Evolutionary conservation across 1,139 yeast genomes (phyloP).

Genomic region (Zygosaccharomyces pseudobailii): DNA sequence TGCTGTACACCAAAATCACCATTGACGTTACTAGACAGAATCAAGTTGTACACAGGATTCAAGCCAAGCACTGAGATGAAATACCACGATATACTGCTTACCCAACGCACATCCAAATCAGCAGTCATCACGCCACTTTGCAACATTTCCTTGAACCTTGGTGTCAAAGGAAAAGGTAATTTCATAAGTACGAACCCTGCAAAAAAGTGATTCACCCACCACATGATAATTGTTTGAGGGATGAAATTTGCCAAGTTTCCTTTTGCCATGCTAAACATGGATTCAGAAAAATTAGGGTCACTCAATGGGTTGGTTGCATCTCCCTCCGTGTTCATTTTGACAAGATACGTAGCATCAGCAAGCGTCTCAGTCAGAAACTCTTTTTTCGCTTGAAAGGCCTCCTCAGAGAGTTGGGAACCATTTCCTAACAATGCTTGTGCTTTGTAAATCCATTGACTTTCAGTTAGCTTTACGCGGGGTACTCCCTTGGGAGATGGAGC

Average conservation of each 20-base stretch:
- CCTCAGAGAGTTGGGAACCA: slow-evolving; percentile 43
- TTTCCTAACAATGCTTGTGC: slow-evolving; percentile 52
- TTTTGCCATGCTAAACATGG: slow-evolving; percentile 75
- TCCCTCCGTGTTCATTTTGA: slow-evolving; percentile 43
- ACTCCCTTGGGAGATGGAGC: slow-evolving; percentile 55
- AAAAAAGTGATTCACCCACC: slow-evolving; percentile 92
- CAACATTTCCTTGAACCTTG: slow-evolving; percentile 84
- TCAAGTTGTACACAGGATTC: slow-evolving; percentile 68
- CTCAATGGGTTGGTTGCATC: slow-evolving; percentile 57
- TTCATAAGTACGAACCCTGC: slow-evolving; percentile 86
- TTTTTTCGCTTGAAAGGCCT: slow-evolving; percentile 33
- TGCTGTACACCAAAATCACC: slow-evolving; percentile 42
- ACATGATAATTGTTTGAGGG: slow-evolving; percentile 92
- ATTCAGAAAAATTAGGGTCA: slow-evolving; percentile 69
- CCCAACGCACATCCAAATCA: slow-evolving; percentile 87
- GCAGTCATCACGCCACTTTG: slow-evolving; percentile 84
- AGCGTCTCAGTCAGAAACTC: slow-evolving; percentile 23
- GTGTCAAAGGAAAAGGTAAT: slow-evolving; percentile 77
- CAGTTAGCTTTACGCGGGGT: slow-evolving; percentile 51
- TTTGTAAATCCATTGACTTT: slow-evolving; percentile 52
- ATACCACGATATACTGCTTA: slow-evolving; percentile 97
- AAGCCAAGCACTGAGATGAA: slow-evolving; percentile 85
- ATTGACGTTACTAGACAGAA: slow-evolving; percentile 53
- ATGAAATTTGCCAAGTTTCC: slow-evolving; percentile 76
- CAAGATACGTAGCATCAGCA: slow-evolving; percentile 32